These are phyloP conservation scores for Auxenochlorella pyrenoidosa DNA, from an alignment of 139 green algal genomes.

Conservation along the genomic window DNA sequence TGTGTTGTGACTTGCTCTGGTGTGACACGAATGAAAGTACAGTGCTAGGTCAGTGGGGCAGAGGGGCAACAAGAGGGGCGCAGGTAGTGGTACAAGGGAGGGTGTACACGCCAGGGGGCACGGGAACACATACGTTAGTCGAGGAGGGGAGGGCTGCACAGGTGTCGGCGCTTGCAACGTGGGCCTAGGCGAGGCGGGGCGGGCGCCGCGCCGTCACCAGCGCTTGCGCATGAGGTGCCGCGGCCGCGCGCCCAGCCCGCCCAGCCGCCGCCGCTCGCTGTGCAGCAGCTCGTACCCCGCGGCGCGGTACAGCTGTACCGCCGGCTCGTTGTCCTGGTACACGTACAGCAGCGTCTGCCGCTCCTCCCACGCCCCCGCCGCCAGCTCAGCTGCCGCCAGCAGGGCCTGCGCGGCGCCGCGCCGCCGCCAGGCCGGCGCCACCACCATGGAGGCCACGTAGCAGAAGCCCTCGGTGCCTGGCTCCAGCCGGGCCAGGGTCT, in stretches of 20 bases:
- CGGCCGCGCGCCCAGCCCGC: slow-evolving; percentile 33
- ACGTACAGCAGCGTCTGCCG: slow-evolving; percentile 52
- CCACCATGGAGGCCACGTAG: slow-evolving; percentile 64
- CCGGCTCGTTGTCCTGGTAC: slow-evolving; percentile 50
- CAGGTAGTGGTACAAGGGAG: background rate
- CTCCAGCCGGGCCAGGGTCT: slow-evolving; percentile 42
- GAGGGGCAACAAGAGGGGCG: too few species aligned
- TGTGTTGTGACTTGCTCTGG: too few species aligned
- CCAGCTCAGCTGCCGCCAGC: slow-evolving; percentile 46
- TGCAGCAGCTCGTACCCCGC: slow-evolving; percentile 46
- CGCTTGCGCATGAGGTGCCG: slow-evolving; percentile 51
- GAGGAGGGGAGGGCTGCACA: background rate
- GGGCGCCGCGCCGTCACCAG: slow-evolving; percentile 1
- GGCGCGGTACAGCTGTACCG: slow-evolving; percentile 48
- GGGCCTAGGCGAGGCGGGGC: background rate
- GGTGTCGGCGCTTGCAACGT: background rate
- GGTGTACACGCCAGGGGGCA: background rate
- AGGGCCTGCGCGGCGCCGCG: slow-evolving; percentile 36
- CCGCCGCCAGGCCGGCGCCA: slow-evolving; percentile 25
- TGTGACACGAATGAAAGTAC: background rate
- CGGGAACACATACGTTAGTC: background rate
- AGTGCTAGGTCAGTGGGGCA: background rate
- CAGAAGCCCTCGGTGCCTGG: background rate
- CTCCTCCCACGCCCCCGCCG: slow-evolving; percentile 51
- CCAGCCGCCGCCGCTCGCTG: slow-evolving; percentile 35